These are phyloP conservation scores for Aureobasidium sp. DNA, from an alignment of 2,329 filamentous ascomycete genomes.

Conservation along the genomic window DNA sequence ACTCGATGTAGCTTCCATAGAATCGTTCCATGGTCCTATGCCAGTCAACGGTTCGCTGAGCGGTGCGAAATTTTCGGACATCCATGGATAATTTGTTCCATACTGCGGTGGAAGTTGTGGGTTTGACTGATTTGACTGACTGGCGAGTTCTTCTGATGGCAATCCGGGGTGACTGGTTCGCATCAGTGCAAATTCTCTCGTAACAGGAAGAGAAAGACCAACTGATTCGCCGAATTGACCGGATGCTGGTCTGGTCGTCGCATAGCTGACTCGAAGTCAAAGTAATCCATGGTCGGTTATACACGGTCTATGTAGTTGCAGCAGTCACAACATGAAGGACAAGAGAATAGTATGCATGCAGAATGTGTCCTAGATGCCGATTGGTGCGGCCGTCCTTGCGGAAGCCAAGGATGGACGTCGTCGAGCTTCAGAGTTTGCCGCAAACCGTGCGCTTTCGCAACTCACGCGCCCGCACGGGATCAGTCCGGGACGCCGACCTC, in stretches of 20 bases:
- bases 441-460: background rate
- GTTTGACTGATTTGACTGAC: background rate
- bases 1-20: background rate
- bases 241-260: background rate
- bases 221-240: constrained; percentile 9
- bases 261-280: constrained; percentile 6
- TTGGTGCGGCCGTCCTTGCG: background rate
- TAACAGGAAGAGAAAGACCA: constrained; percentile 8
- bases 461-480: background rate
- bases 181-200: constrained; percentile 13
- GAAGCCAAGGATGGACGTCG: background rate
- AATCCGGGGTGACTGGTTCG: constrained; percentile 4
- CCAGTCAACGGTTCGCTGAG: background rate
- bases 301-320: constrained; percentile 1
- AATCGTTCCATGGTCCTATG: background rate
- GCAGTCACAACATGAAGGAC: background rate
- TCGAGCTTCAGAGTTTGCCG: constrained; percentile 1
- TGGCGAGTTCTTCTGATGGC: background rate
- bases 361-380: background rate
- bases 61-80: background rate
- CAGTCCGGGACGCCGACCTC: background rate
- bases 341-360: background rate
- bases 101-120: background rate
- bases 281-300: constrained; percentile 5
- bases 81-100: background rate